Evolutionary conservation across 139 green algal genomes (phyloP).

Genomic region (Eudorina sp.): DNA sequence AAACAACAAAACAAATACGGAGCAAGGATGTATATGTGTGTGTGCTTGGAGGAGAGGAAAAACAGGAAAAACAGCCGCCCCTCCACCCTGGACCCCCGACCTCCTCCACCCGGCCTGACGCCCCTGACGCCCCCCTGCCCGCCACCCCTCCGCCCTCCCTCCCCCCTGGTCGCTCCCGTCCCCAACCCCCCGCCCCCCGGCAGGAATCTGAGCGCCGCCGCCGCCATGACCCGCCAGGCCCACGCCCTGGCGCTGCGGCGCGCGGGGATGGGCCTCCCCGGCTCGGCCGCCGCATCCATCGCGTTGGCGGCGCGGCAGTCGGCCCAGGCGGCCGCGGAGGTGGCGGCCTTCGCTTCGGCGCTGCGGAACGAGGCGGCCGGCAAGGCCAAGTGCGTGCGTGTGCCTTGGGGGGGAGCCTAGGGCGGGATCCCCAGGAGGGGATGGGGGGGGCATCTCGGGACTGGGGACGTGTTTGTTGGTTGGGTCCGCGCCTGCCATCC

Average conservation of each 20-base stretch:
- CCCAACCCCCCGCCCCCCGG: not conserved
- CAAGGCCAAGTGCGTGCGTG: slow-evolving; percentile 14
- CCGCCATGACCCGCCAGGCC: not conserved
- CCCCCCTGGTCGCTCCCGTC: not conserved
- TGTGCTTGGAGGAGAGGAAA: too few relatives aligned
- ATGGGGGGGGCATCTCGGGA: not conserved
- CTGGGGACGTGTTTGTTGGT: not conserved
- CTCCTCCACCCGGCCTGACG: too few relatives aligned
- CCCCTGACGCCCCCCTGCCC: not conserved
- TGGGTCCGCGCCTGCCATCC: too few relatives aligned
- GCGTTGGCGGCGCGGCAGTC: not conserved
- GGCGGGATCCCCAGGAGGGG: too few relatives aligned
- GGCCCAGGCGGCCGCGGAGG: not conserved
- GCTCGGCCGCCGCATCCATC: not conserved
- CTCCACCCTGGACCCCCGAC: too few relatives aligned
- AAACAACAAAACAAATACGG: too few relatives aligned
- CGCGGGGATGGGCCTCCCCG: not conserved
- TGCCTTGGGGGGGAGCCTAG: not conserved
- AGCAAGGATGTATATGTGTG: not conserved
- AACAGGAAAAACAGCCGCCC: too few relatives aligned
- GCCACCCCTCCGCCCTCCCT: not conserved
- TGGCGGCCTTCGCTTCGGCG: not conserved
- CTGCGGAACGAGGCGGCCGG: not conserved
- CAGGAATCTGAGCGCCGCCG: not conserved
- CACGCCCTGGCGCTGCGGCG: not conserved